These are phyloP conservation scores for Sungouiella blattae DNA, from an alignment of 805 yeast species.

Conservation along the genomic window DNA sequence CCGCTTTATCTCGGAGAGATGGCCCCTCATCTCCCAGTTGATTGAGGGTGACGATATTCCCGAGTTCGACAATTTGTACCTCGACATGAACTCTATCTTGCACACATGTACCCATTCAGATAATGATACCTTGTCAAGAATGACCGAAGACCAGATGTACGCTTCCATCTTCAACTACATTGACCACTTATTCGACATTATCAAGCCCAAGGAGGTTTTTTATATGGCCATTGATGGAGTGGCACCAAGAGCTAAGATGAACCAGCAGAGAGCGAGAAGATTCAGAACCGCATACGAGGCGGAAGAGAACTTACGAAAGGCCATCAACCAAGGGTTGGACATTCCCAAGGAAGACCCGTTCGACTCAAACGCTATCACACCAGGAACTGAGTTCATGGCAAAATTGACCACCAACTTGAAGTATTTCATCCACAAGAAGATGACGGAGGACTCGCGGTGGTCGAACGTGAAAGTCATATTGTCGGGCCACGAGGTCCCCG, in stretches of 20 bases:
- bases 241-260: constrained; percentile 98
- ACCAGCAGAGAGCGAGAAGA: constrained; percentile 94
- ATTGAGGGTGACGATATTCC: constrained; percentile 81
- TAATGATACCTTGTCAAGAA: constrained; percentile 53
- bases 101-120: constrained; percentile 90
- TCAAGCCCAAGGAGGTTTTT: constrained; percentile 80
- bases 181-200: constrained; percentile 85
- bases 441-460: constrained; percentile 86
- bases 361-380: constrained; percentile 91
- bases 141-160: constrained; percentile 89
- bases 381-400: constrained; percentile 96
- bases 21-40: constrained; percentile 92
- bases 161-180: constrained; percentile 91
- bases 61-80: constrained; percentile 89
- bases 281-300: constrained; percentile 93
- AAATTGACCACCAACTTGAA: constrained; percentile 76
- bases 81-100: constrained; percentile 96
- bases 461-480: constrained; percentile 69
- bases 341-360: constrained; percentile 82
- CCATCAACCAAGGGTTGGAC: constrained; percentile 66
- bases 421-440: constrained; percentile 84
- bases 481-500: constrained; percentile 95
- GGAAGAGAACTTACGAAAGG: constrained; percentile 71
- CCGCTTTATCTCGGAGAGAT: constrained; percentile 95
- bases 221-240: constrained; percentile 99